Evolutionary conservation across 2,329 filamentous ascomycete species (phyloP), one percentile per base, ranked within the genome.

Genomic region (Cladorrhinum sp.): DNA sequence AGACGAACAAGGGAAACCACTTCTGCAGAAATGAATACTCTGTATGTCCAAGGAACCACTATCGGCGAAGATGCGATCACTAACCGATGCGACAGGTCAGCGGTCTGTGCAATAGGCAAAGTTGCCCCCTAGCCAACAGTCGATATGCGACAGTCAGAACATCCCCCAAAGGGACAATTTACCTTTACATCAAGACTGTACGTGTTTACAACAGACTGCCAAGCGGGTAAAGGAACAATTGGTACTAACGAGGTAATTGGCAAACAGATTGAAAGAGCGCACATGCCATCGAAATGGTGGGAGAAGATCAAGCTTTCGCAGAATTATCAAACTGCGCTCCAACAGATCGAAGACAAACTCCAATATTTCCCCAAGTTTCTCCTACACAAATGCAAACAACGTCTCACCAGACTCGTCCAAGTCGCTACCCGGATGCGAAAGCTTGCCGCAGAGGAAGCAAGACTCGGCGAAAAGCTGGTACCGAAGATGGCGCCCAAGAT

Each of bases 11-110:
- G 76, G 85, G 88, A 61, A 89, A 95, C 75, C 97, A 87, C 70
- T 99, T 98, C 77, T 99, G 95, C 77, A 89, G 93, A 74, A 96
- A 97, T 77, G 93, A 93, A 77, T 89, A 92, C 82, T 96, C 96
- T 74, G 88, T 92, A 64, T 45, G 55, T 38, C 8, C 8, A 24
- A 20, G 23, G 13, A 32, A 9, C 23, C 16, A n/a, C 6, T 4
- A 24, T 29, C 50, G 49, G 49, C 49, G 29, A 6, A 41, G 36
- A 41, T 41, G 36, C 36, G 25, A 41, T 16, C 6, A 41, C 36
- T 41, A 41, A 41, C 5, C 16, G 36, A 41, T 41, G 36, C 36
- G 24, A 32, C 63, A 71, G 58, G 71, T 73, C 48, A 78, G 75
- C 48, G 77, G 77, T 61, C 69, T 78, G 54, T 78, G 77, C 70